These are phyloP conservation scores for Metschnikowia peoriensis DNA, from an alignment of 805 yeast genomes.

Conservation along the genomic window DNA sequence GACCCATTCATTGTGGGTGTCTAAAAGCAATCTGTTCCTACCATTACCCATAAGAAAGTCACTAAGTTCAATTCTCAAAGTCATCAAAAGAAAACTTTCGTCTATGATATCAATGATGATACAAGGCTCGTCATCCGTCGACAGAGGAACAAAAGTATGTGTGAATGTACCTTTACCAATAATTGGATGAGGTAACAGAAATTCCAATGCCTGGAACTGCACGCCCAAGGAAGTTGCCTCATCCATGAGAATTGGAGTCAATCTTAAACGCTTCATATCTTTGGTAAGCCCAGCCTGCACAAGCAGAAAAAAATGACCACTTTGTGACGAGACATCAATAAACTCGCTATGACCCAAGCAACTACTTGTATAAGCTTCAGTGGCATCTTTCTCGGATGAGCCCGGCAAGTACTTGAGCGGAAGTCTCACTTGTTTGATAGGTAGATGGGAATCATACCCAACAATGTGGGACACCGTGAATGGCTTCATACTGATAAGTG, in stretches of 20 bases:
- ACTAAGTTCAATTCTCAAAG: slow-evolving; percentile 42
- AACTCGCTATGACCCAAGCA: slow-evolving; percentile 15
- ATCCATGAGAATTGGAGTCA: slow-evolving; percentile 39
- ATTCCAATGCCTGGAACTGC: slow-evolving; percentile 33
- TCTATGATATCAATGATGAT: slow-evolving; percentile 57
- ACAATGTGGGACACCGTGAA: slow-evolving; percentile 14
- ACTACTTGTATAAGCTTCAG: slow-evolving; percentile 12
- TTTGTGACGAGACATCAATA: slow-evolving; percentile 15
- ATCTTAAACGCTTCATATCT: slow-evolving; percentile 29
- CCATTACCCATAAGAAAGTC: slow-evolving; percentile 36
- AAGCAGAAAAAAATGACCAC: slow-evolving; percentile 15
- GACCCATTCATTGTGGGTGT: slow-evolving; percentile 57
- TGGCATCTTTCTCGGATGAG: not conserved
- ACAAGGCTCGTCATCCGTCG: slow-evolving; percentile 23
- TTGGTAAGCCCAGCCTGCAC: slow-evolving; percentile 27
- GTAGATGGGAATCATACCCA: slow-evolving; percentile 19
- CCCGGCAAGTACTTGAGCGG: slow-evolving; percentile 16
- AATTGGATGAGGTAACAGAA: slow-evolving; percentile 23
- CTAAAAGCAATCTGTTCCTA: slow-evolving; percentile 22
- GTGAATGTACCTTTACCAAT: slow-evolving; percentile 15
- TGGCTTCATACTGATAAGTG: slow-evolving; percentile 10
- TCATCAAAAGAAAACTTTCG: slow-evolving; percentile 49
- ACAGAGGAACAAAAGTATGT: slow-evolving; percentile 15
- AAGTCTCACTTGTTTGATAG: slow-evolving; percentile 14
- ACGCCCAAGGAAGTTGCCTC: slow-evolving; percentile 32